Evolutionary conservation across 106 monocot genomes (phyloP).

Genomic region (Allium cepa): DNA sequence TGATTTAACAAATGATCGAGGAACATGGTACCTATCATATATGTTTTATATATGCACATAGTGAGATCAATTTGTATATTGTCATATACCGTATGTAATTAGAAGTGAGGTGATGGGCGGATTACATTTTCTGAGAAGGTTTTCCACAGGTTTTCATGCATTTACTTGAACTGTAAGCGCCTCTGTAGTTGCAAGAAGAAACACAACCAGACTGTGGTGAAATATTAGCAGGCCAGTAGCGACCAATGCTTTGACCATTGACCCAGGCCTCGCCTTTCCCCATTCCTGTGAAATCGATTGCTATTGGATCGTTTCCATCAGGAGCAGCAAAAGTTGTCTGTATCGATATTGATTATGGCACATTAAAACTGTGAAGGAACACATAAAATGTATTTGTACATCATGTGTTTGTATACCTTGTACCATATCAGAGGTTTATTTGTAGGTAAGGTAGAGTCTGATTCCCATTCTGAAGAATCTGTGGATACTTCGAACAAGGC

Average conservation of each 20-base stretch:
- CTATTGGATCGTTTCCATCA: constrained; percentile 63
- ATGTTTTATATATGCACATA: no score
- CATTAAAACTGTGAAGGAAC: background rate
- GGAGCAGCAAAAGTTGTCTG: constrained; percentile 72
- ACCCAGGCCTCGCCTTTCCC: constrained; percentile 67
- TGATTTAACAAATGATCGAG: constrained; percentile 58
- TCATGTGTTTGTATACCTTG: constrained; percentile 37
- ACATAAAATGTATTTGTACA: background rate
- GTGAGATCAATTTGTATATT: no score
- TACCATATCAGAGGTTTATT: constrained; percentile 87
- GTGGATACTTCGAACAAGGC: constrained; percentile 15
- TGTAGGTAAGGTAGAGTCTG: constrained; percentile 31
- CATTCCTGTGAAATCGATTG: constrained; percentile 48
- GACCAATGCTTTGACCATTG: constrained; percentile 87
- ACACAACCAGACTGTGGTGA: constrained; percentile 60
- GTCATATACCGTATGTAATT: no score
- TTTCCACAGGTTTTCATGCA: constrained; percentile 76
- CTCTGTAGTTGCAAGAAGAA: constrained; percentile 61
- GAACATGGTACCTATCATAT: constrained; percentile 77
- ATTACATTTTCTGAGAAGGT: constrained; percentile 76
- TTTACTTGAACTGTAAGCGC: constrained; percentile 51
- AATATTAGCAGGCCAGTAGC: constrained; percentile 75
- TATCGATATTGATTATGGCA: background rate
- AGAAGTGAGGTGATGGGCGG: background rate
- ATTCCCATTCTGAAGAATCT: constrained; percentile 43